These are phyloP conservation scores for Coemansia sp. DNA, from an alignment of 192 early-diverging fungal genomes.

Conservation along the genomic window DNA sequence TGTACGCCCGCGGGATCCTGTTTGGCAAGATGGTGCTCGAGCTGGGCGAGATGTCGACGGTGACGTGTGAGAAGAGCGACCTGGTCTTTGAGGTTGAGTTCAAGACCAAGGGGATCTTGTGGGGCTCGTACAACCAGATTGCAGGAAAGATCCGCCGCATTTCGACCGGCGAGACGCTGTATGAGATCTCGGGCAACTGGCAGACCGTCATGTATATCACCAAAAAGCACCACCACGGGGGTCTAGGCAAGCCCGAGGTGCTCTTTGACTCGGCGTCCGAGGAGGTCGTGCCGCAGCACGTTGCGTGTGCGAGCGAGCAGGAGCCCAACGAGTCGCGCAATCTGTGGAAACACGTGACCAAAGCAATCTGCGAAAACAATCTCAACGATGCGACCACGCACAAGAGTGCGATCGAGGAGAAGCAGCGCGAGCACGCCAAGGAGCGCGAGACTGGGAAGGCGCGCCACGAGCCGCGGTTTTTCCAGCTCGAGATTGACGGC, in stretches of 20 bases:
- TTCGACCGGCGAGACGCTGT: conserved; percentile 71
- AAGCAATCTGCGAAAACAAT: conserved; percentile 61
- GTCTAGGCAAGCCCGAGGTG: conserved; percentile 46
- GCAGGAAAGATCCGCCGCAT: conserved; percentile 77
- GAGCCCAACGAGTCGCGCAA: conserved; percentile 81
- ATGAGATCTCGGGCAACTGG: conserved; percentile 91
- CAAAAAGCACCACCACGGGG: conserved; percentile 3
- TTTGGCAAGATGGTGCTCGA: conserved; percentile 95
- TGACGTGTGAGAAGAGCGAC: conserved; percentile 72
- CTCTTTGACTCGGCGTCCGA: conserved; percentile 71
- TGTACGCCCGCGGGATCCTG: conserved; percentile 89
- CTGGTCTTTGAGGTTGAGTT: conserved; percentile 85
- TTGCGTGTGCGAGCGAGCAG: conserved; percentile 66
- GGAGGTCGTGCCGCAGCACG: conserved; percentile 65
- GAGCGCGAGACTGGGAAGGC: conserved; percentile 55
- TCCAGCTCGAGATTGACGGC: conserved; percentile 52
- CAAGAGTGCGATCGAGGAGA: conserved; percentile 71
- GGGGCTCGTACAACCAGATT: conserved; percentile 76
- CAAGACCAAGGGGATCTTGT: conserved; percentile 73
- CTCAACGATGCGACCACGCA: conserved; percentile 67
- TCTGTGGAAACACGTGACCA: conserved; percentile 75
- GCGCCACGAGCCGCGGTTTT: conserved; percentile 66
- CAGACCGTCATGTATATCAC: conserved; percentile 60
- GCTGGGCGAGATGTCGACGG: conserved; percentile 77
- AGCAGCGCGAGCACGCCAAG: conserved; percentile 62